Evolutionary conservation across 345 rosid species (phyloP), one percentile per base, ranked within the genome.

Genomic region (Rhizophora mangle): DNA sequence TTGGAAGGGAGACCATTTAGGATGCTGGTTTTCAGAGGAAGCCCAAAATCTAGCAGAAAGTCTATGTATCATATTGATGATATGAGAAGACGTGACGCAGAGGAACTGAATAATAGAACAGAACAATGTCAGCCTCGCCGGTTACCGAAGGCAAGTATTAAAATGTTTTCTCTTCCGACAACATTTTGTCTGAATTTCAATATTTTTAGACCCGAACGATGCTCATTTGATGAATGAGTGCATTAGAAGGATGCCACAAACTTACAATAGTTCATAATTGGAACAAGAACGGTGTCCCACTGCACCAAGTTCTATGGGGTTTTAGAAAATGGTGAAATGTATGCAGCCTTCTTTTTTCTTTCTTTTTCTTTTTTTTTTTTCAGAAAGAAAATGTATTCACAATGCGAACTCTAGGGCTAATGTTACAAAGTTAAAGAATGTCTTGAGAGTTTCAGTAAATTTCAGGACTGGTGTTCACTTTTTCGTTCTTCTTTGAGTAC

Each of bases 21-120:
- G 79, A 83, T 81, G 84, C 46, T 85, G 68, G 85, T 82, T 34
- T 83, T 85, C 60, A 78, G 87, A 59, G 87, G 85, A 78, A 83
- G 82, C 70, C 84, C 84, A 1, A 83, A 82, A 78, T 85, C 83
- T 0, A 60, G 69, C 37, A 63, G 82, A 60, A 83, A 63, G 37
- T 68, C 71, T 0, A 36, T 43, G 57, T 69, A 61, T 72, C 59
- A 52, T 31, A 72, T 83, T 20, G 82, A 85, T 61, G 78, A 81
- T 59, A 72, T 83, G 77, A 68, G 84, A 71, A 69, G 58, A 56
- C 78, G 80, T 43, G 84, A 70, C n/a, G 72, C 71, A 1, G 68
- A 72, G 47, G 76, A 64, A 21, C 27, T 77, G 49, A 26, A 18
- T 18, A 64, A 61, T 56, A 8, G 19, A 10, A 20, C n/a, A 43